Conservation (phyloP, 1,139 yeast species). For the Pichia sp. region DNA sequence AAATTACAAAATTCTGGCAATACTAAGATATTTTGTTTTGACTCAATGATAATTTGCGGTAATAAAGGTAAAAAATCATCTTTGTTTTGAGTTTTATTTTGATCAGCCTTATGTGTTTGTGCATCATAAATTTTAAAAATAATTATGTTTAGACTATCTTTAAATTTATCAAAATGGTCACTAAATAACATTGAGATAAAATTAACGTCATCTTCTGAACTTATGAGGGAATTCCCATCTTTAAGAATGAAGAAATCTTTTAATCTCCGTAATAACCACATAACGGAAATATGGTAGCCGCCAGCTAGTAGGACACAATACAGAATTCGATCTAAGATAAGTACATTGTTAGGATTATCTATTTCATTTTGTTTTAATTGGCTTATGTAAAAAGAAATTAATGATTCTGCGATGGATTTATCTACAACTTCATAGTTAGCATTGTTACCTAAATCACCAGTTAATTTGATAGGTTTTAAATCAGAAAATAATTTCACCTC, state of each 20-base stretch:
- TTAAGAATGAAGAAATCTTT: constrained; percentile 25
- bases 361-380: constrained; percentile 28
- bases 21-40: constrained; percentile 1
- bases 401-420: constrained; percentile 25
- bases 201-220: constrained; percentile 19
- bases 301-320: constrained; percentile 40
- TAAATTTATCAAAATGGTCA: not conserved
- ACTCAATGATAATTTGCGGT: constrained; percentile 8
- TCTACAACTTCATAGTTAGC: constrained; percentile 5
- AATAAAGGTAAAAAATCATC: no score
- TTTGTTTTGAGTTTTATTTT: no score
- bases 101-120: constrained; percentile 4
- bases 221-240: constrained; percentile 20
- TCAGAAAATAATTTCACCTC: not conserved
- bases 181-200: not conserved
- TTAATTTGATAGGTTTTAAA: not conserved
- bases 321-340: constrained; percentile 34
- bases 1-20: constrained; percentile 9
- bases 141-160: not conserved
- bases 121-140: constrained; percentile 6
- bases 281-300: constrained; percentile 36
- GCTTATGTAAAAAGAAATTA: constrained; percentile 33
- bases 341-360: constrained; percentile 36
- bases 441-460: not conserved
- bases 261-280: constrained; percentile 38